Evolutionary conservation across 1,284 basidiomycete genomes (phyloP), one percentile per base, ranked within the genome.

Genomic region (Trametes polyzona): DNA sequence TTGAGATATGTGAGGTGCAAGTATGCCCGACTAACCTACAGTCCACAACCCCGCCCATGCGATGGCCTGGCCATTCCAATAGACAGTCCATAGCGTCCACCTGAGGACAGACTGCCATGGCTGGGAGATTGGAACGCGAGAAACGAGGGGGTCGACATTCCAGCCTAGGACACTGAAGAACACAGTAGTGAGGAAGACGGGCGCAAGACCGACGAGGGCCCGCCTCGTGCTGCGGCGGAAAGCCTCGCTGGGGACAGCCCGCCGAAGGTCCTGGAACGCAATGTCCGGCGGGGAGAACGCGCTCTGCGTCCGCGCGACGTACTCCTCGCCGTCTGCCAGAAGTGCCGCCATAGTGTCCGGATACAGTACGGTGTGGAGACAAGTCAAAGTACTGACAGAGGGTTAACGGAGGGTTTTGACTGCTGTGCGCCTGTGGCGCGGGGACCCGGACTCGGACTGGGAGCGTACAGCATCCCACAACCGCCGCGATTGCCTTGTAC

Each of bases 1-100:
- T n/a, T n/a, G 57, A 26, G 4, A 32, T 21, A 37, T 6, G 8
- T 23, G 17, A 10, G 19, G 16, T 19, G 11, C n/a, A 47, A 32
- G 46, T 36, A 21, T 29, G 19, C 12, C 2, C 17, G 11, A 56
- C 65, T 19, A 26, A 68, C 67, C 67, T 39, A 69, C 52, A 2
- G 59, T 55, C 67, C 67, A 69, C 3, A 67, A 8, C 1, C 65
- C 66, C 11, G 61, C 57, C 40, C 65, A 63, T 3, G 58, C 32
- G n/a, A 69, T 48, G 32, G 66, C 63, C 48, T 65, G 58, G 50
- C 62, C 65, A 33, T 64, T 62, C 67, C 67, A 69, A 53, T 67
- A 69, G 12, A 40, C 29, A 7, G 37, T 37, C 67, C 67, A 69
- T 11, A 67, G 29, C 21, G 37, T 37, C 33, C 49, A 55, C 47